phyloP scores from a whole-genome alignment of 163 green algal genomes.

The Prototheca cutis region DNA sequence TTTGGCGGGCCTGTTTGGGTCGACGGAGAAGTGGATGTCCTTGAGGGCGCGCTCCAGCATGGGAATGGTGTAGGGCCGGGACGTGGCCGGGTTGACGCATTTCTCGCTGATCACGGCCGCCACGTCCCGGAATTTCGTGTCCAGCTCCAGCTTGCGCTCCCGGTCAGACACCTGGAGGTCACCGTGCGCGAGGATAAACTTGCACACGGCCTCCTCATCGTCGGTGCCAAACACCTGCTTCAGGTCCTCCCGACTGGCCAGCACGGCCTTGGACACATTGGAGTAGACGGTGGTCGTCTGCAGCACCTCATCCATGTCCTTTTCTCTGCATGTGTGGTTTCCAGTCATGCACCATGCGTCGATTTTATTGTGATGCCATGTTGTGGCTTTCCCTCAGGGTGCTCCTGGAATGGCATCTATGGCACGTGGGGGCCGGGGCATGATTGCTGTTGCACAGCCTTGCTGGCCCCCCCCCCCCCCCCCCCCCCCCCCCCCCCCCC shows the following conservation, averaged over 20 bases:
- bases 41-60: constrained; percentile 89
- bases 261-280: constrained; percentile 90
- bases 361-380: too few species aligned
- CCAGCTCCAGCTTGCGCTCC: constrained; percentile 79
- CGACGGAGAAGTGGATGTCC: constrained; percentile 88
- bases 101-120: constrained; percentile 84
- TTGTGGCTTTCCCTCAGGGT: too few species aligned
- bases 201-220: constrained; percentile 73
- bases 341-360: too few species aligned
- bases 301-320: constrained; percentile 95
- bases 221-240: constrained; percentile 80
- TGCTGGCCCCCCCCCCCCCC: too few species aligned
- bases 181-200: constrained; percentile 77
- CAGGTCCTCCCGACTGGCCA: constrained; percentile 78
- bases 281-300: constrained; percentile 88
- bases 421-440: too few species aligned
- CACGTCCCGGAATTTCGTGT: constrained; percentile 87
- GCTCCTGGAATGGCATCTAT: background rate
- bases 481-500: too few species aligned
- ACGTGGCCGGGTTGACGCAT: constrained; percentile 83
- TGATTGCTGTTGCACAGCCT: too few species aligned
- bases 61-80: constrained; percentile 70
- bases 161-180: constrained; percentile 95
- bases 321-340: constrained; percentile 63
- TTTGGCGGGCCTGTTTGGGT: constrained; percentile 82